Base-by-base conservation (phyloP, 306 rosid genomes). In the Delonix regia region DNA sequence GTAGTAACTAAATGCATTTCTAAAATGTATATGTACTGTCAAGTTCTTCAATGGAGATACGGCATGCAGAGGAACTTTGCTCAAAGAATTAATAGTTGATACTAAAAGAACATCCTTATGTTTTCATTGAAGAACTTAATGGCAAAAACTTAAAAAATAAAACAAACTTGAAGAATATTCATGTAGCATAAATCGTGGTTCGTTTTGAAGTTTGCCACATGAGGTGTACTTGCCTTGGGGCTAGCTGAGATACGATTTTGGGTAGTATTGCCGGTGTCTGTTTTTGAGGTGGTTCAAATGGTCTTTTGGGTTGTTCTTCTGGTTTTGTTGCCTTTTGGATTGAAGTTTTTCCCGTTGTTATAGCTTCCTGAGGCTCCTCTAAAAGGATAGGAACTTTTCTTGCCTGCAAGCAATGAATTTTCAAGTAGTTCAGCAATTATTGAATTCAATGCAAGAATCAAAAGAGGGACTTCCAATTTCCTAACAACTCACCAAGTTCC, bases 401-500 rank as follows among this genome's bases (percentile, higher is more conserved):
- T 84, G 86, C 97, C 98, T 94, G 82, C 59, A 73, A 5, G 66
- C 52, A 82, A 81, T 51, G 42, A n/a, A 71, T 28, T 12, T 66
- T 28, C 74, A 18, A 6, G 42, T 18, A 47, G 4, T 45, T 55
- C 56, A 79, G 66, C 19, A 52, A 22, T 6, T 59, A 48, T 25
- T 74, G 9, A 75, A 48, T 67, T 55, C 44, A 45, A 51, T 11
- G 14, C 52, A 51, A 81, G 38, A n/a, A 52, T 78, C 28, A 75
- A 18, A 63, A n/a, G 15, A 33, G 22, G 44, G 8, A 2, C 7
- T 7, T 28, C 3, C 10, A 41, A 30, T 48, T 34, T 39, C 14
- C 44, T 47, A 60, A 21, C 11, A 76, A 69, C 93, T 69, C 71
- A 92, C 97, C 92, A 92, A 80, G 55, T 80, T 82, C 86, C 91